Conservation (phyloP, 148 eudicot genomes). For the Rheum nobile region DNA sequence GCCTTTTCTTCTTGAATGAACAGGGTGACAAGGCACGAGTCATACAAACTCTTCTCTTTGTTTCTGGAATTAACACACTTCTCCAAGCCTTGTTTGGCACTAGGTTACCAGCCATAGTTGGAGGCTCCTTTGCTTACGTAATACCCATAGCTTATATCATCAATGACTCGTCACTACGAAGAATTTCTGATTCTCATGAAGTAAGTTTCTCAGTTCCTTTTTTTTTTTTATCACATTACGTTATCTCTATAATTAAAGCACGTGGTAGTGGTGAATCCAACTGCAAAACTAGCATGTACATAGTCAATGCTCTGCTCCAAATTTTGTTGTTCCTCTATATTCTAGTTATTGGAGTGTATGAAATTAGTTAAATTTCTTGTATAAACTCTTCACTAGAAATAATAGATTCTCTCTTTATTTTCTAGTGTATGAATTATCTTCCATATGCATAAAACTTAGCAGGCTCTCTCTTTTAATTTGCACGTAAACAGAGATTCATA, state of each 20-base stretch:
- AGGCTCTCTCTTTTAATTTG: neutral
- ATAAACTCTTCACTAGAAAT: neutral
- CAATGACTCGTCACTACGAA: constrained; percentile 70
- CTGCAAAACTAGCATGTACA: neutral
- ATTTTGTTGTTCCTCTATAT: neutral
- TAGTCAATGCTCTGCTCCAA: neutral
- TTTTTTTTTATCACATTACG: neutral
- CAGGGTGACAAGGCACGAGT: constrained; percentile 99
- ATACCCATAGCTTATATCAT: constrained; percentile 83
- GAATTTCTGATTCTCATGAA: constrained; percentile 52
- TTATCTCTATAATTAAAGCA: neutral
- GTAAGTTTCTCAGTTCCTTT: constrained; percentile 30
- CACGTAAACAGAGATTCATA: constrained; percentile 70
- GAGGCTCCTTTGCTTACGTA: constrained; percentile 87
- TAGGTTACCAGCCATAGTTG: constrained; percentile 91
- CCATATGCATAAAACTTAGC: neutral
- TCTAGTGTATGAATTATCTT: neutral
- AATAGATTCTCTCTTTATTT: neutral
- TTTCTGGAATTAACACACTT: constrained; percentile 89
- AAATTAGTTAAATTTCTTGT: neutral
- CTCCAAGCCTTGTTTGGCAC: constrained; percentile 95
- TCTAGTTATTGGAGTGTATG: neutral
- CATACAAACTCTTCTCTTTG: constrained; percentile 87
- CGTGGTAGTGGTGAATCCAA: neutral
- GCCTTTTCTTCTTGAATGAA: neutral